Conservation (phyloP, 2,329 filamentous ascomycete species). For the Tolypocladium endophyticum region DNA sequence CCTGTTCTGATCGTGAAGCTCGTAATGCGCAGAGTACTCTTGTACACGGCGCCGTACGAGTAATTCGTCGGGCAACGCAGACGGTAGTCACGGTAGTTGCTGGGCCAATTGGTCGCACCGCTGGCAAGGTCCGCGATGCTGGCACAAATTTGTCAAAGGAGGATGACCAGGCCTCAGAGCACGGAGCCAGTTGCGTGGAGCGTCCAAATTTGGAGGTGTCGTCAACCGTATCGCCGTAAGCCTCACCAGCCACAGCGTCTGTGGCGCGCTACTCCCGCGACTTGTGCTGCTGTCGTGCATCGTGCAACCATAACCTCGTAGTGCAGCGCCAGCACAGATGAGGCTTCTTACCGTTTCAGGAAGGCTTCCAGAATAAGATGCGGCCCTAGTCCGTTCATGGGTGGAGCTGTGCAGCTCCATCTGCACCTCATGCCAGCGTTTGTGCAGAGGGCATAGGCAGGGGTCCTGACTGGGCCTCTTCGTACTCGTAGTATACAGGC, state of each 20-base stretch:
- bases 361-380: slow-evolving; percentile 1
- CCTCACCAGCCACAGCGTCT: background rate
- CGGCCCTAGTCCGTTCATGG: background rate
- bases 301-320: background rate
- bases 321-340: background rate
- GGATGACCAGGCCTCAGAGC: background rate
- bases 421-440: background rate
- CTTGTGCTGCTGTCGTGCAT: background rate
- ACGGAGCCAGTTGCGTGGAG: background rate
- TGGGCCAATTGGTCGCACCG: background rate
- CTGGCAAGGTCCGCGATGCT: background rate
- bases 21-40: background rate
- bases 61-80: background rate
- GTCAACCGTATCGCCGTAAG: background rate
- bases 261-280: background rate
- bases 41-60: background rate
- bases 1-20: background rate
- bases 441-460: background rate
- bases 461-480: background rate
- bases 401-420: background rate
- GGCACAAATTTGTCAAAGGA: background rate
- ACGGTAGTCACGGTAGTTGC: background rate
- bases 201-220: background rate
- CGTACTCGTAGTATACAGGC: background rate
- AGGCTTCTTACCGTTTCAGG: background rate